These are phyloP conservation scores for Roridomyces roridus DNA, from an alignment of 768 basidiomycete genomes.

Conservation along the genomic window DNA sequence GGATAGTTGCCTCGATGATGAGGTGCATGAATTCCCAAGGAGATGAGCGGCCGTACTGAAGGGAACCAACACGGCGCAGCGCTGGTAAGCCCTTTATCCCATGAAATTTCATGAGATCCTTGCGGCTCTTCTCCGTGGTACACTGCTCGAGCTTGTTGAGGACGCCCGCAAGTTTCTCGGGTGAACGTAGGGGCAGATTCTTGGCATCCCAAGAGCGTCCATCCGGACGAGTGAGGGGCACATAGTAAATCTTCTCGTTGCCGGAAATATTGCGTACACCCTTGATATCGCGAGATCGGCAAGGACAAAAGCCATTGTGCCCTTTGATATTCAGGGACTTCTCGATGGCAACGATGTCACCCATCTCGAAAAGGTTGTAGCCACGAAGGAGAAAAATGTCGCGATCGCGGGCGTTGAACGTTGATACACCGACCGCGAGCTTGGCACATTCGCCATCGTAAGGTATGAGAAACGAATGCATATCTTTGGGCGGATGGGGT, in stretches of 20 bases:
- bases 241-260: constrained; percentile 28
- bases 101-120: constrained; percentile 25
- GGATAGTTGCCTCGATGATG: constrained; percentile 42
- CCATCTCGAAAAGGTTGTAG: constrained; percentile 31
- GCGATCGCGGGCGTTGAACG: neutral
- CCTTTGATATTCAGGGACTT: constrained; percentile 42
- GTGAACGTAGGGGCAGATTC: constrained; percentile 26
- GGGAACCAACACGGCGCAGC: constrained; percentile 30
- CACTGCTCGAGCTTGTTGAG: neutral
- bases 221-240: constrained; percentile 25
- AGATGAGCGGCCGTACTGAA: constrained; percentile 35
- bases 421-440: neutral
- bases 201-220: constrained; percentile 23
- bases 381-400: constrained; percentile 15
- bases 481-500: constrained; percentile 30
- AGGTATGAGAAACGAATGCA: neutral
- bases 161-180: constrained; percentile 16
- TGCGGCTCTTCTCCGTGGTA: neutral
- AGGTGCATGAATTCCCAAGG: constrained; percentile 56
- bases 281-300: constrained; percentile 38
- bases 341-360: constrained; percentile 40
- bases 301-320: constrained; percentile 40
- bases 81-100: constrained; percentile 38
- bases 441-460: neutral
- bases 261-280: constrained; percentile 19